These are phyloP conservation scores for Fraxinus cuspidata DNA, from an alignment of 257 asterid species.

Conservation along the genomic window DNA sequence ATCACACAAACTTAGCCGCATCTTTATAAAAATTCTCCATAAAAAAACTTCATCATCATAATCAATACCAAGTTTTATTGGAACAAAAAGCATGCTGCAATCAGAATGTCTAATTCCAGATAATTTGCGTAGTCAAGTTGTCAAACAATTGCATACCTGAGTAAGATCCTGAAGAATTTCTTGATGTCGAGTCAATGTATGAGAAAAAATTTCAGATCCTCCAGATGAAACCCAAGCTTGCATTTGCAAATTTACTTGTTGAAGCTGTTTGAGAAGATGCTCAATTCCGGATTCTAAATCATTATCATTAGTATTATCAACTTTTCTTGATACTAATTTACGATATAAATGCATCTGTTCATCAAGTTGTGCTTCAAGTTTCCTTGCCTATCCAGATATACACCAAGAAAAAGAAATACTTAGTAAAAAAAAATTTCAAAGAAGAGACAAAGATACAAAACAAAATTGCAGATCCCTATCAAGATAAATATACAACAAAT, in stretches of 20 bases:
- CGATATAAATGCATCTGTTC: slow-evolving; percentile 96
- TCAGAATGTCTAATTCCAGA: slow-evolving; percentile 12
- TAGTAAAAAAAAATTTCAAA: slow-evolving; percentile 2
- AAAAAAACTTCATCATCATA: background rate
- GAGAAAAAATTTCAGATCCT: slow-evolving; percentile 94
- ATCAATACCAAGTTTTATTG: background rate
- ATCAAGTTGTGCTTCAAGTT: slow-evolving; percentile 89
- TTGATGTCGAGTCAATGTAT: slow-evolving; percentile 93
- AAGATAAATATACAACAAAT: background rate
- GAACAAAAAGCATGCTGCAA: background rate
- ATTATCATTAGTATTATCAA: slow-evolving; percentile 56
- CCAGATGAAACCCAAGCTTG: slow-evolving; percentile 98
- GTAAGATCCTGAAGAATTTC: slow-evolving; percentile 95
- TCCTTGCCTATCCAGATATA: slow-evolving; percentile 66
- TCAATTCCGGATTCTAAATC: slow-evolving; percentile 78
- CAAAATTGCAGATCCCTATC: background rate
- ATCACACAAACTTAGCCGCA: slow-evolving; percentile 16
- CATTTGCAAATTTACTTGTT: slow-evolving; percentile 85
- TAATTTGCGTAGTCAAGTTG: slow-evolving; percentile 5
- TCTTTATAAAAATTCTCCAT: background rate
- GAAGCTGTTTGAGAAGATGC: slow-evolving; percentile 85
- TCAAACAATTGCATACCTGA: slow-evolving; percentile 54
- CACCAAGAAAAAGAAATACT: slow-evolving; percentile 14
- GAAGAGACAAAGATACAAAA: background rate
- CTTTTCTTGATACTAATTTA: slow-evolving; percentile 65